Evolutionary conservation across 768 basidiomycete genomes (phyloP).

Genomic region (Trametes sanguinea): DNA sequence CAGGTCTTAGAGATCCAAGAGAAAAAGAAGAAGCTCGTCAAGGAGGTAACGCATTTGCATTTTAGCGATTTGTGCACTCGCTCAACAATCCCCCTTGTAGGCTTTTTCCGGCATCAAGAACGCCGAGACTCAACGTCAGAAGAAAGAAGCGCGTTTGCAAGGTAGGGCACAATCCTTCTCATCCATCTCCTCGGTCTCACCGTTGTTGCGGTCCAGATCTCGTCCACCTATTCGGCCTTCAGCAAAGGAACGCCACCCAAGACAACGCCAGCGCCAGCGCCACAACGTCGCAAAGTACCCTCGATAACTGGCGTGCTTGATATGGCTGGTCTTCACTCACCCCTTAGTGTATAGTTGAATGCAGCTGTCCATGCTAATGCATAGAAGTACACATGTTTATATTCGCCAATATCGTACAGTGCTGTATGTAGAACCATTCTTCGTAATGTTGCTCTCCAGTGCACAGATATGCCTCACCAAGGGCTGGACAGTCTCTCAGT

Average conservation of each 20-base stretch:
- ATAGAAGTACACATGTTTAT: too few species aligned
- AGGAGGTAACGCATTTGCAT: slow-evolving; percentile 51
- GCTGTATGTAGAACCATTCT: too few species aligned
- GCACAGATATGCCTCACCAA: too few species aligned
- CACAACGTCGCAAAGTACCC: slow-evolving; percentile 15
- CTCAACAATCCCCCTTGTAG: slow-evolving; percentile 39
- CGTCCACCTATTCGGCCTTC: slow-evolving; percentile 55
- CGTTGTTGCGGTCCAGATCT: slow-evolving; percentile 46
- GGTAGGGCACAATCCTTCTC: slow-evolving; percentile 42
- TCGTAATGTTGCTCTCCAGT: too few species aligned
- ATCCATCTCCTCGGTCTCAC: not conserved
- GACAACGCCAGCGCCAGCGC: not conserved
- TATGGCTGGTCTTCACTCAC: not conserved
- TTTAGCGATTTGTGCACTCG: not conserved
- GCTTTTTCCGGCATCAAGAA: slow-evolving; percentile 84
- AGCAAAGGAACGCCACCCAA: slow-evolving; percentile 29
- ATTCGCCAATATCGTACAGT: too few species aligned
- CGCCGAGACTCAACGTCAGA: slow-evolving; percentile 73
- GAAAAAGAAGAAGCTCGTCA: slow-evolving; percentile 75
- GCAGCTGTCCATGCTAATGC: too few species aligned
- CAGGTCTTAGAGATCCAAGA: slow-evolving; percentile 85
- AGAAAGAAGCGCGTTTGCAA: slow-evolving; percentile 80
- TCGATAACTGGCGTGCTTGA: slow-evolving; percentile 22
- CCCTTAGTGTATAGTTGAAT: too few species aligned
- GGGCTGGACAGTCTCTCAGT: too few species aligned